Evolutionary conservation across 108 stramenopile species (phyloP), one percentile per base, ranked within the genome.

Genomic region (Cyclotella baltica): DNA sequence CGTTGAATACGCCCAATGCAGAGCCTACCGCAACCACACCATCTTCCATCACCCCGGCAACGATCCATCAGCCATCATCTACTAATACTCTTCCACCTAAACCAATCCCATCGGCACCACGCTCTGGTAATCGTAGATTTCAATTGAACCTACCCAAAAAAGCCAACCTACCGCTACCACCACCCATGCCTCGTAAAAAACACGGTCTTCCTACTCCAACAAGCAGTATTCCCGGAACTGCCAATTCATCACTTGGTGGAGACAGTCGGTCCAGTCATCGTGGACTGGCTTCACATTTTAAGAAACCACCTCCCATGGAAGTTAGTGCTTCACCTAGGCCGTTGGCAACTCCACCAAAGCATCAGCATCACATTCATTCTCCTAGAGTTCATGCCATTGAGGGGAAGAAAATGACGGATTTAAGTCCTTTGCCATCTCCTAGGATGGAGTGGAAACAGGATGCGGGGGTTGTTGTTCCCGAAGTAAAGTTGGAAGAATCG

Each of bases 291-390:
- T 52, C 50, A 33, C 67, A 35, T 67, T 67, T 67, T 22, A 64
- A 64, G 63, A 64, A 53, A 38, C 69, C 69, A 3, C 69, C 69
- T 38, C 69, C 69, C 33, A 38, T 70, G 37, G 69, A 70, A 70
- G 69, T 70, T 19, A 55, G 37, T 57, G 67, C 67, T 2, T 25
- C 8, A 29, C 23, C 50, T 1, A 48, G 37, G 3, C 18, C n/a
- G 18, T 37, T 50, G 28, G n/a, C 43, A 0, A 46, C 33, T 43
- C 64, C 64, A n/a, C 0, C 4, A 65, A 15, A 3, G 59, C 33
- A 16, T 8, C 59, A 20, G n/a, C 51, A 33, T 9, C 67, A 31
- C 20, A 3, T 22, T 29, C 35, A 67, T 67, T 51, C 67, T 0
- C 67, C 67, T 1, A 34, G 30, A 11, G 18, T 67, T 1, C 8